Conservation (phyloP, 345 rosid species). For the Salix arbutifolia region DNA sequence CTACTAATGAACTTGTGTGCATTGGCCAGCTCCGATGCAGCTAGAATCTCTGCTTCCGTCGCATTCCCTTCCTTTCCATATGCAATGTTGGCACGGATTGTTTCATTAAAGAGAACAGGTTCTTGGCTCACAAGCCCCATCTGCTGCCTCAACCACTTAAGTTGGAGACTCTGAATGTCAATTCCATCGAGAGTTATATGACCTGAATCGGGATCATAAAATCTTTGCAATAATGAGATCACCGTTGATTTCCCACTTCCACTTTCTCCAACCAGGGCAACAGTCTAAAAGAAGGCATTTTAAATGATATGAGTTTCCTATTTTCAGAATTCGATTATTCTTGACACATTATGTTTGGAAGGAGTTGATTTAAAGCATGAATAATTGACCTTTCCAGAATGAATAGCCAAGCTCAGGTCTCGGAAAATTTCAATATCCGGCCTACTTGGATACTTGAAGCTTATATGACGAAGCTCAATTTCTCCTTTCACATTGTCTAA, state of each 20-base stretch:
- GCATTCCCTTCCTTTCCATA: constrained; percentile 79
- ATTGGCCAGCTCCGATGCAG: constrained; percentile 73
- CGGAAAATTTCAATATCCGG: constrained; percentile 64
- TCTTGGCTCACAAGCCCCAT: constrained; percentile 91
- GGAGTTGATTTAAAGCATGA: neutral
- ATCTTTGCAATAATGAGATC: constrained; percentile 67
- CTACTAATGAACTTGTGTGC: constrained; percentile 80
- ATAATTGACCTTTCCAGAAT: constrained; percentile 58
- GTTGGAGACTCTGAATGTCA: constrained; percentile 52
- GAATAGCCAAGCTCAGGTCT: constrained; percentile 61
- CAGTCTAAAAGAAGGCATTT: constrained; percentile 44
- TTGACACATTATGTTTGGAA: neutral
- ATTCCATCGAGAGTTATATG: constrained; percentile 63
- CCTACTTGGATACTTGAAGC: constrained; percentile 69
- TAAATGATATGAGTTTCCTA: neutral
- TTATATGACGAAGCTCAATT: constrained; percentile 58
- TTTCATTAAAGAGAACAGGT: constrained; percentile 71
- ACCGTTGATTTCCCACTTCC: constrained; percentile 87
- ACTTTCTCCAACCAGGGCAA: constrained; percentile 87
- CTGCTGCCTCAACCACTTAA: constrained; percentile 80
- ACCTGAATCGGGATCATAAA: constrained; percentile 79
- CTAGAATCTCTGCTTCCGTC: constrained; percentile 56
- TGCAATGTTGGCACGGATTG: constrained; percentile 76
- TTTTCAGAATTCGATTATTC: neutral
- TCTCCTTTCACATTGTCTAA: constrained; percentile 62